Conservation (phyloP, 371 early-diverging fungal genomes). For the Catenaria anguillulae region DNA sequence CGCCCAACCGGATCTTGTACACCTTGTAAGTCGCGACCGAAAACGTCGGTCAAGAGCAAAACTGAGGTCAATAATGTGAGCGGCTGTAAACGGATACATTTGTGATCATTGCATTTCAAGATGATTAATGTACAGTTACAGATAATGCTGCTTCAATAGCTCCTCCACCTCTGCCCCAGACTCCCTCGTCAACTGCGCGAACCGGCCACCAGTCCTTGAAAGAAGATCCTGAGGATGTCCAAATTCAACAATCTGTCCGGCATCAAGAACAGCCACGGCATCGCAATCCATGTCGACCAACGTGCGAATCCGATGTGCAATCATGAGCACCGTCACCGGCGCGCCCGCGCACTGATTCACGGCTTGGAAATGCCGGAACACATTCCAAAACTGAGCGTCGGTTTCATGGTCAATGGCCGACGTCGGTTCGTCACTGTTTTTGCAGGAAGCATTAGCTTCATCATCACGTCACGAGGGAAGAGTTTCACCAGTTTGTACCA, state of each 20-base stretch:
- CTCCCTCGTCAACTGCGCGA: background rate
- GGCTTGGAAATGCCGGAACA: background rate
- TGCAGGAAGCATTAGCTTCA: no score
- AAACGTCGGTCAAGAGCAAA: no score
- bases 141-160: background rate
- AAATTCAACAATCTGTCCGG: background rate
- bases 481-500: no score
- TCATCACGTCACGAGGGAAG: no score
- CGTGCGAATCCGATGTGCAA: background rate
- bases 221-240: background rate
- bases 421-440: background rate
- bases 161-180: background rate
- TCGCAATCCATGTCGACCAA: conserved; percentile 27
- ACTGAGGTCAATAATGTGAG: no score
- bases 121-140: no score
- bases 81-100: no score
- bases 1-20: background rate
- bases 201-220: background rate
- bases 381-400: background rate
- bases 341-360: background rate
- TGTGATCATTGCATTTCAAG: no score
- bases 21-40: no score
- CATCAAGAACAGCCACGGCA: conserved; percentile 20
- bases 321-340: conserved; percentile 1
- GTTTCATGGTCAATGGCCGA: background rate